Evolutionary conservation across 345 rosid species (phyloP), one percentile per base, ranked within the genome.

Genomic region (Erysimum cheiranthoides): DNA sequence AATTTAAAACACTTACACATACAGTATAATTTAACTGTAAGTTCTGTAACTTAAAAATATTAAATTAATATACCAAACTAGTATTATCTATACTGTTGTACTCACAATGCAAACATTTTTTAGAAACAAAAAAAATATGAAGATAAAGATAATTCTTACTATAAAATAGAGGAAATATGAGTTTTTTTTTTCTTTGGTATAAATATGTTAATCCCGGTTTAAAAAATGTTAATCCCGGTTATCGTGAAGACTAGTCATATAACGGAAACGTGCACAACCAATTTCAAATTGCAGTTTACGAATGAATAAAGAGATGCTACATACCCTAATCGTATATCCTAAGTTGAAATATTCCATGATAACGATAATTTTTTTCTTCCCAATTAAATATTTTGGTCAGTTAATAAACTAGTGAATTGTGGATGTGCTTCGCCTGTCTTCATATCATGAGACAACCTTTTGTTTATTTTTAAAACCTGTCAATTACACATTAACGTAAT

Each of bases 371-470:
- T 5, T 16, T 14, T 30, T 30, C 8, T 39, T 35, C n/a, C 10
- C 10, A 8, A 58, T 66, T 18, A 28, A 16, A 60, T 52, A 69
- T 18, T 18, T 54, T 62, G 54, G 38, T 14, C 63, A 12, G n/a
- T 16, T 76, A 47, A 35, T 45, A 63, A 52, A 57, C 43, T 30
- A 70, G 21, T 21, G 31, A 11, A 53, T 63, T 49, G 57, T 70
- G 61, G 67, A 71, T 71, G 59, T 58, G 80, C 68, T 50, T 77
- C 10, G 58, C 70, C 57, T 78, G 81, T 78, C 81, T 78, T 66
- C 73, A 40, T 78, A 59, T 60, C 63, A 25, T 7, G 50, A 73
- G 78, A 73, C 81, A 78, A 66, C 69, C 59, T 73, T 65, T 47
- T 60, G 16, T 34, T 12, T 40, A 60, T 16, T 47, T 77, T 71